A percentile compares a stretch with the other conserved stretches of the same genome.
phyloP scores from a whole-genome alignment of 2,329 filamentous ascomycete species.

The Epicoccum sorghinum region DNA sequence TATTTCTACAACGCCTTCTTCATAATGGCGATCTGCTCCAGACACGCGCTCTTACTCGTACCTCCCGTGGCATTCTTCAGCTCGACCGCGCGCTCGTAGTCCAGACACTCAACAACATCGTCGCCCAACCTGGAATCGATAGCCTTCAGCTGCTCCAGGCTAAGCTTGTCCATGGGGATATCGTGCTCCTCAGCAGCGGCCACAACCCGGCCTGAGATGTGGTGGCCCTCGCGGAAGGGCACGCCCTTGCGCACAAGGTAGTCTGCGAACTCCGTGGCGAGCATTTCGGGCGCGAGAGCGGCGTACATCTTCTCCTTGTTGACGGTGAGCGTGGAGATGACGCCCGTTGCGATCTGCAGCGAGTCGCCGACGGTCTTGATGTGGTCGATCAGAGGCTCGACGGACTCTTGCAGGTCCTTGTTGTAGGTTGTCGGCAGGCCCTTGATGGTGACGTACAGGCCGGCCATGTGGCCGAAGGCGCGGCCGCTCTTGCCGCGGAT shows the following conservation, averaged over 20 bases:
- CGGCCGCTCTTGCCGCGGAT: conserved; percentile 79
- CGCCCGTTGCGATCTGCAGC: conserved; percentile 80
- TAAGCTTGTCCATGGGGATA: conserved; percentile 73
- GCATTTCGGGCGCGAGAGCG: conserved; percentile 81
- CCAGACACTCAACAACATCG: conserved; percentile 73
- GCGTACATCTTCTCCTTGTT: conserved; percentile 78
- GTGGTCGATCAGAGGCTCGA: conserved; percentile 84
- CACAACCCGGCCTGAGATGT: conserved; percentile 75
- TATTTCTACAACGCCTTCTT: conserved; percentile 48
- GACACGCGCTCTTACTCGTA: conserved; percentile 72
- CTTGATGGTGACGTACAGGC: conserved; percentile 77
- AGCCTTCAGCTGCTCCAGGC: conserved; percentile 67
- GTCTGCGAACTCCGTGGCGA: conserved; percentile 73
- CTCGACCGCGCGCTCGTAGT: conserved; percentile 86
- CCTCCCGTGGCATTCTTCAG: conserved; percentile 77
- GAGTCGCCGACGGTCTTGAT: conserved; percentile 83
- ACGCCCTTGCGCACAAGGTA: conserved; percentile 70
- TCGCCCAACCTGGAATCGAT: conserved; percentile 73
- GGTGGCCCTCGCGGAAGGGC: conserved; percentile 80
- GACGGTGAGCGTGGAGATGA: conserved; percentile 74
- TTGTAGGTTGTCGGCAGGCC: conserved; percentile 84
- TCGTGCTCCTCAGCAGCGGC: conserved; percentile 71
- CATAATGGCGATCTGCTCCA: conserved; percentile 66
- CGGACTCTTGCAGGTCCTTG: conserved; percentile 89
- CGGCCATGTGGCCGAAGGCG: conserved; percentile 81